phyloP scores from a whole-genome alignment of 257 asterid species.

The Nicotiana tomentosiformis region DNA sequence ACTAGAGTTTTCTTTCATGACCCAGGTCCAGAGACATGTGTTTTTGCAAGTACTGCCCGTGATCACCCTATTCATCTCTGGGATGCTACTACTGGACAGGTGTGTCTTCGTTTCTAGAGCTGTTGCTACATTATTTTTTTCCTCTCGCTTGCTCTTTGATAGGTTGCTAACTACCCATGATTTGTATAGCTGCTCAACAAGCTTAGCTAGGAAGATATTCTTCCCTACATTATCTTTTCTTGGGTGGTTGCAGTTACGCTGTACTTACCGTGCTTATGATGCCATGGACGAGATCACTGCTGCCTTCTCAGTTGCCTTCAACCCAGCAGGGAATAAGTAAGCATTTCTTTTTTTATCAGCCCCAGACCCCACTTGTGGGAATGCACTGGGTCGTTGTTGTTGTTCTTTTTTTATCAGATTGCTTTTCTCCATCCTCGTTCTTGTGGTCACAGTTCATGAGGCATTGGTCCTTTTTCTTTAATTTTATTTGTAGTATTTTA shows the following conservation, averaged over 20 bases:
- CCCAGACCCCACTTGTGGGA: not conserved
- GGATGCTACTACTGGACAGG: slow-evolving; percentile 96
- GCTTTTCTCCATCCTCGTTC: not conserved
- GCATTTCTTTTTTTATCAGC: slow-evolving; percentile 3
- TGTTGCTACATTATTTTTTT: slow-evolving; percentile 6
- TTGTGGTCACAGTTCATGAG: not conserved
- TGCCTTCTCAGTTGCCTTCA: slow-evolving; percentile 84
- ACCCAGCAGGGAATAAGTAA: slow-evolving; percentile 80
- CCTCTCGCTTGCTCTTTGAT: not conserved
- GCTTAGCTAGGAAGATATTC: not conserved
- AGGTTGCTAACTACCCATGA: not conserved
- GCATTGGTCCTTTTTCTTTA: slow-evolving; percentile 4
- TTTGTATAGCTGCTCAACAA: not conserved
- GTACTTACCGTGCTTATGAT: slow-evolving; percentile 97
- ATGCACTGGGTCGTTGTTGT: no score
- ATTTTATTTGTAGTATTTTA: slow-evolving; percentile 1
- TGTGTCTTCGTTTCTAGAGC: slow-evolving; percentile 13
- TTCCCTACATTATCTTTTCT: not conserved
- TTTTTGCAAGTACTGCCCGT: slow-evolving; percentile 73
- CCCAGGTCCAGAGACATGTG: slow-evolving; percentile 85
- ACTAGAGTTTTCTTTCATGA: slow-evolving; percentile 19
- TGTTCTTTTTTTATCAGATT: not conserved
- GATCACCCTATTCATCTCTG: slow-evolving; percentile 99
- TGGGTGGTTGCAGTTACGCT: slow-evolving; percentile 62
- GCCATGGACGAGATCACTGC: slow-evolving; percentile 96